These are phyloP conservation scores for Mortierella sp. DNA, from an alignment of 371 early-diverging fungal genomes.

Conservation along the genomic window DNA sequence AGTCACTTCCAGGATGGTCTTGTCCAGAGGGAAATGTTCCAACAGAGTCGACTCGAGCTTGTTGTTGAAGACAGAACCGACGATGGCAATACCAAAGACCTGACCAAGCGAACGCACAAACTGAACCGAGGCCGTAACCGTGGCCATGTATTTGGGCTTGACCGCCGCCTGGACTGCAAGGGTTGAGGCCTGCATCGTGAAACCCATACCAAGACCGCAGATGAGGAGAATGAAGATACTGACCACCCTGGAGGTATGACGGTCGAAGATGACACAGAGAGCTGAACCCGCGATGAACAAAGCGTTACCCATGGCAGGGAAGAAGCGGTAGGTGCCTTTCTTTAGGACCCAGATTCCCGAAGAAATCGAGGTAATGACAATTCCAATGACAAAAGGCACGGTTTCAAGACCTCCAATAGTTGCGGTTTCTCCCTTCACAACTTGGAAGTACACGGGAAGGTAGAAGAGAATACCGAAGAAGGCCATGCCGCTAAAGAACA, in stretches of 20 bases:
- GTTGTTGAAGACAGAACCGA: slow-evolving; percentile 62
- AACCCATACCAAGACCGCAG: slow-evolving; percentile 69
- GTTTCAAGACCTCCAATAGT: slow-evolving; percentile 69
- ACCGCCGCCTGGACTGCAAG: slow-evolving; percentile 70
- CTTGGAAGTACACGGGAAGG: slow-evolving; percentile 69
- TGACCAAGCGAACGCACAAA: slow-evolving; percentile 63
- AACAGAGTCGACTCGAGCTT: slow-evolving; percentile 15
- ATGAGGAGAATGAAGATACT: slow-evolving; percentile 61
- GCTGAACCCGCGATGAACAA: slow-evolving; percentile 59
- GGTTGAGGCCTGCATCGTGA: slow-evolving; percentile 72
- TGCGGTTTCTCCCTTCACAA: slow-evolving; percentile 67
- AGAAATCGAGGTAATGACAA: slow-evolving; percentile 60
- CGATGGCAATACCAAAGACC: slow-evolving; percentile 59
- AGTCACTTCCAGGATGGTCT: slow-evolving; percentile 7
- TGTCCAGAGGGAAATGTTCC: slow-evolving; percentile 11
- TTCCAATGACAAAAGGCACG: slow-evolving; percentile 70
- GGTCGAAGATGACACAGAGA: slow-evolving; percentile 60
- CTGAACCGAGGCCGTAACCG: slow-evolving; percentile 64
- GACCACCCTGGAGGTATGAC: slow-evolving; percentile 51
- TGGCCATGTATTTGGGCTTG: slow-evolving; percentile 63
- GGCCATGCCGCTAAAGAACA: slow-evolving; percentile 58
- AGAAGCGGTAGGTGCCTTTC: slow-evolving; percentile 62
- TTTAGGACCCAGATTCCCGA: slow-evolving; percentile 65
- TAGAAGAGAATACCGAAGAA: slow-evolving; percentile 68
- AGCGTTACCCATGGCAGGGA: slow-evolving; percentile 60